Evolutionary conservation across 768 basidiomycete species (phyloP), one percentile per base, ranked within the genome.

Genomic region (Panaeolus cyanescens): DNA sequence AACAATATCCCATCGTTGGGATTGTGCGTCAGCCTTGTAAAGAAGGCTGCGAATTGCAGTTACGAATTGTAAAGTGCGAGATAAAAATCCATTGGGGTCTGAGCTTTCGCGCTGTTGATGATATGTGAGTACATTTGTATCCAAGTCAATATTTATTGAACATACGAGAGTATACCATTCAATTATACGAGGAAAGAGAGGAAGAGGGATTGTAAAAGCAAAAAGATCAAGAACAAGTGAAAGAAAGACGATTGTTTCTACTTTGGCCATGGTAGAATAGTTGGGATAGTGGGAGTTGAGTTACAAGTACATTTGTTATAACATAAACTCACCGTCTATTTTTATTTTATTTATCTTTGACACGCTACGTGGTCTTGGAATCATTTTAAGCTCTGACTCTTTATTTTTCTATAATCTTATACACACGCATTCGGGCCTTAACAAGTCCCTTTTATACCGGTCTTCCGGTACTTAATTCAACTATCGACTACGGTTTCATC

Each of bases 111-210:
- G 83, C 85, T 94, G 68, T 31, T 39, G 19, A 50, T 55, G 30
- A 65, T 62, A 19, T 59, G 45, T 50, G 40, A 32, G 19, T n/a
- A 30, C 13, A 58, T 34, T 31, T 12, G 19, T 31, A 45, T 12
- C 33, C 9, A 36, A 19, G 19, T 31, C 40, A 40, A 8, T 2
- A 19, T 13, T 28, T 15, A 30, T 20, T 34, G 32, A 22, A 73
- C 85, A 68, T 65, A 90, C 92, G 70, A 86, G 74, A 1, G 88
- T 89, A 71, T 95, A 96, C 91, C 91, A 95, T 76, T 96, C 90
- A 40, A 97, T 95, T 55, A 99, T 80, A n/a, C 96, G 87, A n/a
- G 96, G 96, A 74, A 98, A 98, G 31, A 98, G 85, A 20, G 96
- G 96, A n/a, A 98, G 82, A 9, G 95, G 95, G 50, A 96, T 92